phyloP scores from a whole-genome alignment of 2,329 filamentous ascomycete genomes.

The Aureobasidium sp. region DNA sequence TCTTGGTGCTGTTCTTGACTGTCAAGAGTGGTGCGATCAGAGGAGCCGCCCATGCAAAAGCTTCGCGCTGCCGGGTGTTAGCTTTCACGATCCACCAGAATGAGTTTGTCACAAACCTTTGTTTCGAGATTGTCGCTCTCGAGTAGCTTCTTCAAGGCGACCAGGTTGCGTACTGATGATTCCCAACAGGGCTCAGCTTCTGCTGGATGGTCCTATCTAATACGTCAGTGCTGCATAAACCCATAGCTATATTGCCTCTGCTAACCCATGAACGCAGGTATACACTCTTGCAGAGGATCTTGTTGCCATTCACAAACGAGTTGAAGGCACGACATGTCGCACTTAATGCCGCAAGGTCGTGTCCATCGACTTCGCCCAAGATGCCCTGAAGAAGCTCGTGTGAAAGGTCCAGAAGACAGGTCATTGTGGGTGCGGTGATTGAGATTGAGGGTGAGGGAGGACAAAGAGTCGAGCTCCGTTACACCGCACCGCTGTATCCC shows the following conservation, averaged over 20 bases:
- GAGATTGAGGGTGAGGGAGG: not conserved
- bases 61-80: slow-evolving; percentile 27
- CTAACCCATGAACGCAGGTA: slow-evolving; percentile 41
- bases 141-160: slow-evolving; percentile 40
- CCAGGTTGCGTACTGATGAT: slow-evolving; percentile 28
- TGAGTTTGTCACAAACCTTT: slow-evolving; percentile 26
- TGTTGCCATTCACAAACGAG: slow-evolving; percentile 51
- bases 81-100: not conserved
- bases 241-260: slow-evolving; percentile 16
- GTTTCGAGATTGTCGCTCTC: slow-evolving; percentile 33
- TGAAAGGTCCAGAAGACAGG: slow-evolving; percentile 43
- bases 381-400: slow-evolving; percentile 59
- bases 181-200: slow-evolving; percentile 31
- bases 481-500: not conserved
- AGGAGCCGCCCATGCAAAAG: slow-evolving; percentile 22
- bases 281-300: slow-evolving; percentile 53
- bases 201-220: slow-evolving; percentile 9
- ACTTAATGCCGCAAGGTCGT: slow-evolving; percentile 49
- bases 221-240: not conserved
- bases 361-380: slow-evolving; percentile 49
- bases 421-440: slow-evolving; percentile 21
- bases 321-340: slow-evolving; percentile 48
- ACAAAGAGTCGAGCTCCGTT: not conserved
- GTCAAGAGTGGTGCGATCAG: slow-evolving; percentile 22
- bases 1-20: slow-evolving; percentile 37